These are phyloP conservation scores for Leptographium wingfieldii DNA, from an alignment of 2,329 filamentous ascomycete genomes.

Conservation along the genomic window DNA sequence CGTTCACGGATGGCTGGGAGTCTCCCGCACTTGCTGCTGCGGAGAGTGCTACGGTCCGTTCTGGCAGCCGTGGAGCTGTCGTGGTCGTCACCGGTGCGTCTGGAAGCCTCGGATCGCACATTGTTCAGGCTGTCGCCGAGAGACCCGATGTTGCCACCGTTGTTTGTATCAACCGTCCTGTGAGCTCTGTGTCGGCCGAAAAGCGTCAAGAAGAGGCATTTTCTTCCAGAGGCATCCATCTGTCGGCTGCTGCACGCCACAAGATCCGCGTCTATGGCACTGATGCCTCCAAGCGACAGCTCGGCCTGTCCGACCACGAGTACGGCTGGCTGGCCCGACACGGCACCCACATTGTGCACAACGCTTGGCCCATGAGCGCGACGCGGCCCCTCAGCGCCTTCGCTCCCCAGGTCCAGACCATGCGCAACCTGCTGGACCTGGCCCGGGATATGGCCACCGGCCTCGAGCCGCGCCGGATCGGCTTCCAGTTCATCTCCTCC, in stretches of 20 bases:
- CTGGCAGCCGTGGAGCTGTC: too few relatives aligned
- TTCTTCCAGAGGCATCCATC: slow-evolving; percentile 4
- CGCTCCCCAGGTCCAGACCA: slow-evolving; percentile 28
- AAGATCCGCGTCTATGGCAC: slow-evolving; percentile 30
- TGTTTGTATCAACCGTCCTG: slow-evolving; percentile 33
- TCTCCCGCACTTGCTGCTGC: too few relatives aligned
- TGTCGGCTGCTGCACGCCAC: background rate
- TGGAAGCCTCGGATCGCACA: slow-evolving; percentile 25
- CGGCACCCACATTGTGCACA: slow-evolving; percentile 38
- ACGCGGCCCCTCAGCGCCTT: slow-evolving; percentile 25
- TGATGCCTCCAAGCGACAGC: background rate
- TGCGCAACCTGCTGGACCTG: slow-evolving; percentile 34
- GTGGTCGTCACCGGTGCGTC: slow-evolving; percentile 27
- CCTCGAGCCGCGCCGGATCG: slow-evolving; percentile 15
- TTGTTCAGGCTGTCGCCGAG: slow-evolving; percentile 19
- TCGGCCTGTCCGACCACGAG: slow-evolving; percentile 10
- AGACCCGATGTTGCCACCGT: slow-evolving; percentile 17
- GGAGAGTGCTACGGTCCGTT: too few relatives aligned
- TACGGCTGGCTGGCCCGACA: slow-evolving; percentile 24
- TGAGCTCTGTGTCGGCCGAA: slow-evolving; percentile 13
- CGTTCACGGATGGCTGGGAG: too few relatives aligned
- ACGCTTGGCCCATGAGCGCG: slow-evolving; percentile 37
- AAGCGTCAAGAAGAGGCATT: slow-evolving; percentile 22
- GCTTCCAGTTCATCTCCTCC: slow-evolving; percentile 30
- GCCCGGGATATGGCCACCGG: slow-evolving; percentile 18